These are phyloP conservation scores for Phlegmacium glaucopus DNA, from an alignment of 768 basidiomycete genomes.

Conservation along the genomic window DNA sequence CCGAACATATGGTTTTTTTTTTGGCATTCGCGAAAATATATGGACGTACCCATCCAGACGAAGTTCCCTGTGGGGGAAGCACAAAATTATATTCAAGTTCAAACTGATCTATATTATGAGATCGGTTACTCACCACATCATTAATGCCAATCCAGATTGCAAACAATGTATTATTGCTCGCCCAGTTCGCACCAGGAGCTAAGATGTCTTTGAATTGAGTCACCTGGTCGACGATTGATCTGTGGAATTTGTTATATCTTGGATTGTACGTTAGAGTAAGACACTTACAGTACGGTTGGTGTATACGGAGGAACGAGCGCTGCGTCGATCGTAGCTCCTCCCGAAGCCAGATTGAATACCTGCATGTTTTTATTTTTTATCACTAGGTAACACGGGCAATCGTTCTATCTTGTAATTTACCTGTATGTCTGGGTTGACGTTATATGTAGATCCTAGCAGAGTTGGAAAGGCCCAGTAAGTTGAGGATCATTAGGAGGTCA, in stretches of 20 bases:
- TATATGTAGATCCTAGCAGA: slow-evolving; percentile 44
- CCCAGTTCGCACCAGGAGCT: slow-evolving; percentile 44
- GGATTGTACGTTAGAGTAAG: background rate
- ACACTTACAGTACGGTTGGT: slow-evolving; percentile 39
- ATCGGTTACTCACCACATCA: slow-evolving; percentile 42
- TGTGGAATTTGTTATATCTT: slow-evolving; percentile 7
- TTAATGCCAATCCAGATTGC: slow-evolving; percentile 69
- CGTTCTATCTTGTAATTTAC: slow-evolving; percentile 21
- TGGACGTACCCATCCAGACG: slow-evolving; percentile 40
- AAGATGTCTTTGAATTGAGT: slow-evolving; percentile 45
- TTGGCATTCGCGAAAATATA: too few relatives aligned
- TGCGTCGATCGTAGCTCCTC: slow-evolving; percentile 58
- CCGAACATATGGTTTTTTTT: too few relatives aligned
- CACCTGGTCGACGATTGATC: slow-evolving; percentile 56
- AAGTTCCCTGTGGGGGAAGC: slow-evolving; percentile 37
- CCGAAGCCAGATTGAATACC: slow-evolving; percentile 51
- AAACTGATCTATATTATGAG: background rate
- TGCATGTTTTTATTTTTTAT: slow-evolving; percentile 11
- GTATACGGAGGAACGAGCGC: slow-evolving; percentile 47
- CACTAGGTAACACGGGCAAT: background rate
- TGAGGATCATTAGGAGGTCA: slow-evolving; percentile 4
- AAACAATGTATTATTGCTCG: slow-evolving; percentile 51
- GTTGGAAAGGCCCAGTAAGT: background rate
- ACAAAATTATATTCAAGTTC: slow-evolving; percentile 7
- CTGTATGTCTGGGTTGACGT: slow-evolving; percentile 45